Conservation (phyloP, 345 rosid species). For the Hypericum androsaemum region DNA sequence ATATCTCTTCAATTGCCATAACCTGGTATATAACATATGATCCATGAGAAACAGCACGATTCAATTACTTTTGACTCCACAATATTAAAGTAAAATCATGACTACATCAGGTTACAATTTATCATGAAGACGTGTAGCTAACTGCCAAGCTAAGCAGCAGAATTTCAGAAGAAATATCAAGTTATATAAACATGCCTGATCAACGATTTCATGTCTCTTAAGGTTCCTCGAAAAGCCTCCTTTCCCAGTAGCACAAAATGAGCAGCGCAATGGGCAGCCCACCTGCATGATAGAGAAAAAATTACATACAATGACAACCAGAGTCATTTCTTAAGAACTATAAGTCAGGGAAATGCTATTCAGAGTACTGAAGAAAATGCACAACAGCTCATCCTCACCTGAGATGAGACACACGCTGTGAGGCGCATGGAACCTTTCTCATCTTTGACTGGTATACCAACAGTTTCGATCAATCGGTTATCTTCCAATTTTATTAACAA, state of each 20-base stretch:
- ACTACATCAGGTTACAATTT: conserved; percentile 2
- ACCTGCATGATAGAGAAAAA: conserved; percentile 41
- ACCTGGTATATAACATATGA: conserved; percentile 33
- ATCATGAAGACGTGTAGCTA: too few relatives aligned
- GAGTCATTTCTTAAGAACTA: neutral
- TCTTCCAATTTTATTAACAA: conserved; percentile 73
- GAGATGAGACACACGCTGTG: conserved; percentile 93
- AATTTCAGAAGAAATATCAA: conserved; percentile 6
- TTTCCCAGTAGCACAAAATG: conserved; percentile 98
- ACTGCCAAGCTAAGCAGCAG: too few relatives aligned
- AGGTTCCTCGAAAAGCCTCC: conserved; percentile 97
- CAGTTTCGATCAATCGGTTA: conserved; percentile 85
- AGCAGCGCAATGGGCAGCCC: conserved; percentile 90
- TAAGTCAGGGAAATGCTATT: neutral
- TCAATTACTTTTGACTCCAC: neutral
- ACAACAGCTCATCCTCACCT: conserved; percentile 31
- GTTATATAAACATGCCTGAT: conserved; percentile 46
- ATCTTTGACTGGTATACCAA: conserved; percentile 81
- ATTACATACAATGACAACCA: neutral
- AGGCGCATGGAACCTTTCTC: conserved; percentile 76
- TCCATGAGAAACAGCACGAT: neutral
- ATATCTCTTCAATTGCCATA: conserved; percentile 78
- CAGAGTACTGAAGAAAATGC: neutral
- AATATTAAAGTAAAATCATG: neutral
- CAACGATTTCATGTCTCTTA: conserved; percentile 71